Base-by-base conservation (phyloP, 176 grass and related monocot genomes). In the Avena atlantica region DNA sequence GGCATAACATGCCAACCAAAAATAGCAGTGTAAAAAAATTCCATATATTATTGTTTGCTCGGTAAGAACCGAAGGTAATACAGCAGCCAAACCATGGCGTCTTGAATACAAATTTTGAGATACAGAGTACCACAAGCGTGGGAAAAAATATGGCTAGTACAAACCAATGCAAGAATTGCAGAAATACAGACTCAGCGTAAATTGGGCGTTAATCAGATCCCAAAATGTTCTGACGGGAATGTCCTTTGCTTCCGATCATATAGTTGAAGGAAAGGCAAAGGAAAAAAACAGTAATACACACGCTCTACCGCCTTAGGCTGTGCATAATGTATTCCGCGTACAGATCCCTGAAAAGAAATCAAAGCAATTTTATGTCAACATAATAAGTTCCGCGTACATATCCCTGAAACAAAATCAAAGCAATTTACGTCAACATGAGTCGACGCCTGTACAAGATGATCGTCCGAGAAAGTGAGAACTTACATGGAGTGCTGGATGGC, bases 401-500 rank as follows among this genome's bases (percentile, higher is more conserved):
- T 95, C 92, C 95, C 95, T 94, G 81, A 25, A 87, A 34, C 27
- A 40, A 16, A 70, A 20, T 50, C 14, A 93, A 19, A 69, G 1
- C 12, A 83, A 51, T 45, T 64, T 9, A 45, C 16, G 44, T 78
- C 51, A 88, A 1, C 24, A 69, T 15, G 31, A 34, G 31, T 34
- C 31, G 31, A 34, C 31, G 31, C 31, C 31, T 34, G 31, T 34
- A 79, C 17, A 48, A 27, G 62, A 15, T 48, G 34, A 81, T 55
- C 12, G 6, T 71, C 20, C 0, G 48, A 80, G 63, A 74, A 25
- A 25, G 25, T 25, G 25, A 25, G 25, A 25, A 70, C 81, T 94
- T 89, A 93, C 96, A 98, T 95, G 74, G 96, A 95, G 86, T 95
- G 81, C 66, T 95, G 85, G 79, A 98, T 90, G 71, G 96, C 96